These are phyloP conservation scores for Taxawa tesnikishii DNA, from an alignment of 2,329 filamentous ascomycete genomes.

Conservation along the genomic window DNA sequence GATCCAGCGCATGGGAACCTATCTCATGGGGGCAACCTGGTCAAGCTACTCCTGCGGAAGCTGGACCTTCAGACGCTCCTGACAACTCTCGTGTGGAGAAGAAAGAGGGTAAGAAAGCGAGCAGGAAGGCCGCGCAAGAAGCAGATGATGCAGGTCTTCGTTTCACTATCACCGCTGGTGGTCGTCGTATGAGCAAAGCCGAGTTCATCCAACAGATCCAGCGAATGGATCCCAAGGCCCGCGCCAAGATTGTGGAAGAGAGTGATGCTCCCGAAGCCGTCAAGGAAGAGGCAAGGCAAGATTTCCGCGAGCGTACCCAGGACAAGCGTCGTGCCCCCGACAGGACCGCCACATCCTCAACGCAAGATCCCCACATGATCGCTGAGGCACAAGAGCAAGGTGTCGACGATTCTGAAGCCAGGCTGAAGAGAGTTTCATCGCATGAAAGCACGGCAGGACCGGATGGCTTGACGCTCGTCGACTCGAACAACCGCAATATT, in stretches of 20 bases:
- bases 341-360: conserved; percentile 3
- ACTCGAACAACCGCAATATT: conserved; percentile 31
- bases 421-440: conserved; percentile 7
- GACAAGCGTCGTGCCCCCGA: conserved; percentile 12
- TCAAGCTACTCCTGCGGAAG: too few relatives aligned
- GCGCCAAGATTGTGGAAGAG: conserved; percentile 36
- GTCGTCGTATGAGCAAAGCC: conserved; percentile 64
- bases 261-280: conserved; percentile 34
- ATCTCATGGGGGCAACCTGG: too few relatives aligned
- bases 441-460: conserved; percentile 8
- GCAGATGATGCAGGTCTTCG: conserved; percentile 60
- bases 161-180: conserved; percentile 64
- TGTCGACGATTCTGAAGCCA: conserved; percentile 4
- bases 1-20: conserved; percentile 39
- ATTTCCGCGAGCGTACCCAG: conserved; percentile 20
- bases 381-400: not conserved
- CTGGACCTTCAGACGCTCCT: too few relatives aligned
- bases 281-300: conserved; percentile 32
- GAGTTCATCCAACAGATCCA: conserved; percentile 68
- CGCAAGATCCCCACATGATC: not conserved
- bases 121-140: conserved; percentile 21
- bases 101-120: conserved; percentile 9
- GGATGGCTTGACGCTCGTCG: conserved; percentile 29
- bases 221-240: conserved; percentile 55
- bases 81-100: too few relatives aligned